Evolutionary conservation across 805 yeast genomes (phyloP), one percentile per base, ranked within the genome.

Genomic region (Millerago galiae): DNA sequence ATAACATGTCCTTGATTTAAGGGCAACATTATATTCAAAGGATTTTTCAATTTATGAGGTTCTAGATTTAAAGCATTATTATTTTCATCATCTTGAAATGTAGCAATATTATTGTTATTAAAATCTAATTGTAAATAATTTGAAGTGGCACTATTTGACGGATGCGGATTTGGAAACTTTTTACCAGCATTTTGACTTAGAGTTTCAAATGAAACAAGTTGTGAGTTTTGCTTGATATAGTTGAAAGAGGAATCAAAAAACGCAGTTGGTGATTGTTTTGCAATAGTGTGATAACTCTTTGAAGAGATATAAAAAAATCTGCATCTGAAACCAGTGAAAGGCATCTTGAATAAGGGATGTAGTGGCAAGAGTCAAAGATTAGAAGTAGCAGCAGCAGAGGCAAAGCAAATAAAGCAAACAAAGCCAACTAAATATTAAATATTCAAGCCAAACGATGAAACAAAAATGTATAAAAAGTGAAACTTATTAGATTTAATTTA

Each of bases 201-300:
- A 4, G 52, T 33, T 30, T 54, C 59, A 8, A 45, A 14, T 1
- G 45, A 34, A 16, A 59, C 60, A 2, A 65, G 44, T 32, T 66
- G 67, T 30, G 61, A 60, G 45, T 62, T 62, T 41, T 63, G 66
- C 41, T 64, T 60, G 45, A 65, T 48, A 50, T 63, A 55, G 48
- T 66, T 67, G 51, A 64, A 66, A n/a, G 70, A 56, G 24, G 67
- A 65, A 42, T 66, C 70, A 39, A 67, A 67, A 46, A 67, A 67
- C 8, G 67, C 53, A 2, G 64, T 43, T 34, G 60, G 43, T 30
- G 63, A 45, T 41, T 61, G 61, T 35, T 63, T 56, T 1, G 59
- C 58, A n/a, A 61, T 56, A 14, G 65, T 53, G 45, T 60, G 66
- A 45, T 61, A 62, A 34, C 67, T 55, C 52, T 66, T 65, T 21